Evolutionary conservation across 129 eudicot genomes (phyloP).

Genomic region (Erigeron canadensis): DNA sequence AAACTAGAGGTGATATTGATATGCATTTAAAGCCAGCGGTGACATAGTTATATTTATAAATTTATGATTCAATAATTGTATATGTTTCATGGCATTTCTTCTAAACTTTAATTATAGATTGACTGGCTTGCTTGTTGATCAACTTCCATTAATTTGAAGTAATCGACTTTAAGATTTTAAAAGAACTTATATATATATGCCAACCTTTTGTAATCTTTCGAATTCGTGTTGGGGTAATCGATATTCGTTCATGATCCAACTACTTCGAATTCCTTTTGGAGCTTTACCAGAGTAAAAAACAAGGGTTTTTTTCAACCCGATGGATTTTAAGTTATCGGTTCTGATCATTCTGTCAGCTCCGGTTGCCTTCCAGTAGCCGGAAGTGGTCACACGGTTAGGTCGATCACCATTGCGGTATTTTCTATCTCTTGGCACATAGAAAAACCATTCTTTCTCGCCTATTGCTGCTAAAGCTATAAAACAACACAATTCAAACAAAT

Average conservation of each 20-base stretch:
- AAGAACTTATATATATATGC: neutral
- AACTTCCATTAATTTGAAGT: too few species aligned
- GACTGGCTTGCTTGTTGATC: too few species aligned
- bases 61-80: neutral
- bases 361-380: constrained; percentile 97
- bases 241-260: constrained; percentile 98
- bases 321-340: constrained; percentile 51
- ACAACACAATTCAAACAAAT: neutral
- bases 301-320: constrained; percentile 88
- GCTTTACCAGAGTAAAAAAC: constrained; percentile 97
- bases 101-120: too few species aligned
- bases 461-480: constrained; percentile 78
- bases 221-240: constrained; percentile 91
- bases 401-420: constrained; percentile 91
- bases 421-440: constrained; percentile 90
- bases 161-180: too few species aligned
- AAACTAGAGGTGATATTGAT: constrained; percentile 4
- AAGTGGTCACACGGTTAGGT: constrained; percentile 90
- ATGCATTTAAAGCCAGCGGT: constrained; percentile 34
- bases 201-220: constrained; percentile 82
- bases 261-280: constrained; percentile 86
- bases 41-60: constrained; percentile 25
- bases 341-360: constrained; percentile 95
- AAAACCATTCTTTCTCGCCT: constrained; percentile 97
- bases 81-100: too few species aligned